These are phyloP conservation scores for Malus hybrid DNA, from an alignment of 331 rosid species.

Conservation along the genomic window DNA sequence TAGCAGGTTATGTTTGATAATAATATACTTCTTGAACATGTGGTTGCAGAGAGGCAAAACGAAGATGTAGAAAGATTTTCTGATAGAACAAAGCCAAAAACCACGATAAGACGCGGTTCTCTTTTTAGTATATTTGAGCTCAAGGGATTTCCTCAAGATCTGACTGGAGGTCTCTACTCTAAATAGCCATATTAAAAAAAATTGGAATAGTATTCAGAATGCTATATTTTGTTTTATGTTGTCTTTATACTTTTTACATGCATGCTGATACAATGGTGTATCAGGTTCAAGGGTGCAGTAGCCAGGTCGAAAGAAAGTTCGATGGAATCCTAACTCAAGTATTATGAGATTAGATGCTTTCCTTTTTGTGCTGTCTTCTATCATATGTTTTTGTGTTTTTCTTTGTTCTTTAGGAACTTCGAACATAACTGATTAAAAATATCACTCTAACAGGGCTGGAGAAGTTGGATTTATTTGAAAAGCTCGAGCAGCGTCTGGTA, in stretches of 20 bases:
- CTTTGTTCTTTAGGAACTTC: background rate
- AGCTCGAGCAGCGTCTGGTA: conserved; percentile 53
- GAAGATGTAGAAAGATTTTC: conserved; percentile 45
- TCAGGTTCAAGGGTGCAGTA: conserved; percentile 44
- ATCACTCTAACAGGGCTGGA: conserved; percentile 30
- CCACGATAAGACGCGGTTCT: conserved; percentile 43
- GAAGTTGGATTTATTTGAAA: conserved; percentile 44
- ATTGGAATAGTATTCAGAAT: background rate
- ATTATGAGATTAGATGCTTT: conserved; percentile 16
- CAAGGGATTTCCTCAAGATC: conserved; percentile 54
- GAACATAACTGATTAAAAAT: conserved; percentile 15
- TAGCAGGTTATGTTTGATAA: background rate
- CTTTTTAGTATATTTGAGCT: conserved; percentile 49
- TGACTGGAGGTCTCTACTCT: conserved; percentile 53
- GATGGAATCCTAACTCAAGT: conserved; percentile 73
- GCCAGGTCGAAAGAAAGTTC: conserved; percentile 34
- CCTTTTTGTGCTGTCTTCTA: background rate
- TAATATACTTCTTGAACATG: background rate
- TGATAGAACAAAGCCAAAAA: conserved; percentile 30
- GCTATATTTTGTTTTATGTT: background rate
- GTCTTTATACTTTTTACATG: background rate
- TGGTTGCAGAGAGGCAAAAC: conserved; percentile 42
- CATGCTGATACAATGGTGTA: conserved; percentile 10
- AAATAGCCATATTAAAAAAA: conserved; percentile 2
- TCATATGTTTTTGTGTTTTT: background rate